Evolutionary conservation across 257 asterid genomes (phyloP).

Genomic region (Solanum boliviense): DNA sequence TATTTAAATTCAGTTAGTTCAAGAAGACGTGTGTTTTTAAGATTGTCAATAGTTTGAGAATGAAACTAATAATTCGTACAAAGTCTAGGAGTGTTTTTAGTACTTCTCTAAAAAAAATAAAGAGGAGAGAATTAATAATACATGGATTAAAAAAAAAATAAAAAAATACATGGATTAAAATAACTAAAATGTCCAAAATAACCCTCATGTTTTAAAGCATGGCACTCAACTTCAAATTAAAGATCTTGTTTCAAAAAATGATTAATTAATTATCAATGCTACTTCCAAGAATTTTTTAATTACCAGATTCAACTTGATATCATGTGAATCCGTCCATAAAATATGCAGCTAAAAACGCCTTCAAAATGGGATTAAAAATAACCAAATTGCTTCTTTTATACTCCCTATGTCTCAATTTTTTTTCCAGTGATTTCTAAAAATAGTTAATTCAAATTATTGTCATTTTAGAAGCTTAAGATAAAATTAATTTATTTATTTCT

Average conservation of each 20-base stretch:
- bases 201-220: background rate
- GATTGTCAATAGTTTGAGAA: no score
- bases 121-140: background rate
- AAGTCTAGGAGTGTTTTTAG: no score
- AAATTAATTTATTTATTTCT: background rate
- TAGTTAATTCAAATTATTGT: background rate
- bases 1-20: no score
- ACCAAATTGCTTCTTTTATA: background rate
- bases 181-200: background rate
- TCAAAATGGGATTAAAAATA: background rate
- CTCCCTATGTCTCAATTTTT: background rate
- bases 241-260: background rate
- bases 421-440: background rate
- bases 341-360: background rate
- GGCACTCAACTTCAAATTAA: background rate
- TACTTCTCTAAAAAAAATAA: background rate
- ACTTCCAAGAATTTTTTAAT: background rate
- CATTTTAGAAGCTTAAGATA: background rate
- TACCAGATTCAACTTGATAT: background rate
- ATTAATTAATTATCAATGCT: background rate
- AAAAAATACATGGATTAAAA: background rate
- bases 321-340: background rate
- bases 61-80: background rate
- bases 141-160: background rate
- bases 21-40: no score